Conservation (phyloP, 2,329 filamentous ascomycete genomes). For the Curvularia sp. region DNA sequence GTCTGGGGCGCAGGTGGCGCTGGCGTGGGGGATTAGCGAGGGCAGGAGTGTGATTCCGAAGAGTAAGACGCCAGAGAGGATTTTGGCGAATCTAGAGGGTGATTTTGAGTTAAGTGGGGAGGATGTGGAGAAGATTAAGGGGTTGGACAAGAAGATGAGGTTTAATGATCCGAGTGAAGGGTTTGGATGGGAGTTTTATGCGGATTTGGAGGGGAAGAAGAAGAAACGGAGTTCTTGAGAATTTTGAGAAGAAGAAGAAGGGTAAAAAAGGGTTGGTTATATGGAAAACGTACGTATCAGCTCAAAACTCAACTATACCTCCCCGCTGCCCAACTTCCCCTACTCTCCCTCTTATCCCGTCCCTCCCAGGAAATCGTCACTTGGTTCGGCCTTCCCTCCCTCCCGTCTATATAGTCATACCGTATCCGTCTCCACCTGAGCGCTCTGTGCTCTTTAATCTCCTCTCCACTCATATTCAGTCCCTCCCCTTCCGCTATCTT, state of each 20-base stretch:
- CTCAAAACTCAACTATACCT: constrained; percentile 24
- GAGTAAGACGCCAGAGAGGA: constrained; percentile 41
- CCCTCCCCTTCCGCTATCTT: constrained; percentile 23
- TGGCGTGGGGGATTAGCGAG: constrained; percentile 80
- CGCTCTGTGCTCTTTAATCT: constrained; percentile 39
- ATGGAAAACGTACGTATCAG: neutral
- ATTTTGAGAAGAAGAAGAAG: neutral
- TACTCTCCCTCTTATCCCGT: constrained; percentile 29
- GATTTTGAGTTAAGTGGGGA: constrained; percentile 75
- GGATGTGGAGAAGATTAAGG: constrained; percentile 69
- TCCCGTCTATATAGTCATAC: constrained; percentile 42
- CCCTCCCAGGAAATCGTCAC: constrained; percentile 40
- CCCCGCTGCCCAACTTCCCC: constrained; percentile 40
- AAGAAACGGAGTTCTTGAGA: no score
- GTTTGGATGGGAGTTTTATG: constrained; percentile 66
- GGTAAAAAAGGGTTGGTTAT: no score
- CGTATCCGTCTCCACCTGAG: constrained; percentile 38
- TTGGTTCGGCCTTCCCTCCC: constrained; percentile 35
- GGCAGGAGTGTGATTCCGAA: constrained; percentile 45
- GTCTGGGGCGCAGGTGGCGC: constrained; percentile 80
- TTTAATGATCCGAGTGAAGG: constrained; percentile 66
- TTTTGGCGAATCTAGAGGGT: constrained; percentile 54
- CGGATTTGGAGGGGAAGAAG: constrained; percentile 62
- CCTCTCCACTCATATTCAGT: constrained; percentile 38
- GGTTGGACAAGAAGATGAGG: constrained; percentile 66